Conservation (phyloP, 768 basidiomycete species). For the Collybiopsis luxurians region DNA sequence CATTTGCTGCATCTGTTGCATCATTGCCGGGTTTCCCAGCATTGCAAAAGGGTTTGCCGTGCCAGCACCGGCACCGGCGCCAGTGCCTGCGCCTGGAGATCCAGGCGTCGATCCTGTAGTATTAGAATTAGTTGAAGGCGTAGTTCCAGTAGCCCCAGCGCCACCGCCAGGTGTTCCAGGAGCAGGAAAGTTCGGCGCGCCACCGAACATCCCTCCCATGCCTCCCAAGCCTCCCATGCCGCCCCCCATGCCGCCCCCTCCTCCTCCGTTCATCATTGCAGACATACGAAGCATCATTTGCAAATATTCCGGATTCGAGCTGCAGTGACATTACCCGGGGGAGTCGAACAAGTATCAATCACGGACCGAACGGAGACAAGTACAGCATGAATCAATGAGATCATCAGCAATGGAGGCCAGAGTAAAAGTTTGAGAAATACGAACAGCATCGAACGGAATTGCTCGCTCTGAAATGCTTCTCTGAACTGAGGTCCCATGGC, state of each 20-base stretch:
- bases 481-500: constrained; percentile 80
- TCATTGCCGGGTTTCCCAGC: constrained; percentile 32
- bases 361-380: neutral
- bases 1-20: constrained; percentile 42
- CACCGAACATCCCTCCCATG: constrained; percentile 21
- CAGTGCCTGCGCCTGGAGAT: constrained; percentile 14
- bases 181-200: constrained; percentile 44
- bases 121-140: constrained; percentile 10
- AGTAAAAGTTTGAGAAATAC: constrained; percentile 19
- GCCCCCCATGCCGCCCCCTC: constrained; percentile 24
- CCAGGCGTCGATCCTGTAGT: constrained; percentile 8
- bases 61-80: constrained; percentile 14
- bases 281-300: constrained; percentile 79
- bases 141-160: constrained; percentile 49
- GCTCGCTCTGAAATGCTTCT: constrained; percentile 71
- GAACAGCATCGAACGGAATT: constrained; percentile 75
- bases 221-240: constrained; percentile 13
- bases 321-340: constrained; percentile 18
- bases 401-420: neutral
- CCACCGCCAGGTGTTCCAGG: constrained; percentile 56
- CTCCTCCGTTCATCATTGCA: constrained; percentile 42
- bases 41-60: constrained; percentile 31
- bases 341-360: constrained; percentile 7
- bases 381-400: neutral
- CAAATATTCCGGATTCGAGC: constrained; percentile 75